Percentiles rank a stretch among this genome's conserved stretches.
These are phyloP conservation scores for Trichoderma sp. DNA, from an alignment of 2,329 filamentous ascomycete species.

Conservation along the genomic window DNA sequence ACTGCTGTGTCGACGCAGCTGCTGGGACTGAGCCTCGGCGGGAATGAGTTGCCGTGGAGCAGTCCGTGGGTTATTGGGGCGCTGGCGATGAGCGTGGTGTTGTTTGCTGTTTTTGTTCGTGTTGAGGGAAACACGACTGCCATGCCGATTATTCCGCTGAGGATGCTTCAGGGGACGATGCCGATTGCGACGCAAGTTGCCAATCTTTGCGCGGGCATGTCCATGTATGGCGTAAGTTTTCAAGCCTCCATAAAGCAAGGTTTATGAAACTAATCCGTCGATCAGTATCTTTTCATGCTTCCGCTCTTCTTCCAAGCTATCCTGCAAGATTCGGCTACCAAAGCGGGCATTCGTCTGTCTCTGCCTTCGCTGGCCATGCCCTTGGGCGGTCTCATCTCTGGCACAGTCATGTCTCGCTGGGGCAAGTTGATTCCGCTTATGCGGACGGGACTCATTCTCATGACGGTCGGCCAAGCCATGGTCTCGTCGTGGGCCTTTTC, in stretches of 20 bases:
- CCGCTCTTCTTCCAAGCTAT: constrained; percentile 73
- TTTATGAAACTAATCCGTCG: constrained; percentile 29
- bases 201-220: constrained; percentile 64
- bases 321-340: constrained; percentile 64
- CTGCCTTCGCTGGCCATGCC: constrained; percentile 65
- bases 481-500: constrained; percentile 54
- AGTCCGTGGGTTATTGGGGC: constrained; percentile 53
- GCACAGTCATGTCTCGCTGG: constrained; percentile 62
- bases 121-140: constrained; percentile 56
- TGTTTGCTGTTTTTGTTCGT: constrained; percentile 51
- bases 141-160: constrained; percentile 58
- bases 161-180: constrained; percentile 60
- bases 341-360: constrained; percentile 66
- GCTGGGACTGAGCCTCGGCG: constrained; percentile 58
- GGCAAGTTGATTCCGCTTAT: constrained; percentile 57
- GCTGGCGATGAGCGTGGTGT: constrained; percentile 48
- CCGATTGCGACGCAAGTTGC: constrained; percentile 60
- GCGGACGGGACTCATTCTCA: constrained; percentile 53
- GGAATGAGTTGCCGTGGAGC: constrained; percentile 58
- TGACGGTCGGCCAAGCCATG: constrained; percentile 58
- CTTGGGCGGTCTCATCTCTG: constrained; percentile 59
- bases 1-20: constrained; percentile 61
- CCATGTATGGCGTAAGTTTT: constrained; percentile 62
- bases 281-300: constrained; percentile 67
- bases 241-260: neutral